Base-by-base conservation (phyloP, 208 protist genomes). In the Trypanosoma caninum region DNA sequence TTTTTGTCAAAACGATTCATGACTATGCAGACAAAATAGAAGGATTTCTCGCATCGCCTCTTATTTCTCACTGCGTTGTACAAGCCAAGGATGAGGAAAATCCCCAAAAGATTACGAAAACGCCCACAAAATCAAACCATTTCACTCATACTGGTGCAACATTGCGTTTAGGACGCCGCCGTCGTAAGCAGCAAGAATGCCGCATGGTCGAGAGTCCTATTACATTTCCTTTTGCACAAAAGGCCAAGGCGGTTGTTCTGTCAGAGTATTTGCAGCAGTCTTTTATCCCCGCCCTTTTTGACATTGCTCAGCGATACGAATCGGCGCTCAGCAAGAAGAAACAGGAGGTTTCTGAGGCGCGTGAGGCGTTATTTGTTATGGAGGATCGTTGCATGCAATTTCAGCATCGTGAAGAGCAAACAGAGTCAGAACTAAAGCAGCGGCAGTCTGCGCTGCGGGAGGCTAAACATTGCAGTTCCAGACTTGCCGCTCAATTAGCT, bases 171-270 rank as follows among this genome's bases (percentile, higher is more conserved):
- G 35, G 23, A 8, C 11, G 53, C 13, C 6, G 25, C 10, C 22
- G 14, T 54, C 20, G 30, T 20, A 10, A 40, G 10, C 14, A n/a
- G n/a, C 10, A 30, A 1, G 8, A 8, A 3, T 65, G 8, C 50
- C 46, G 48, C 16, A 67, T 57, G 48, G 23, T 59, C 31, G 60
- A 67, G 23, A 67, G 60, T 37, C 60, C 60, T 33, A 35, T 67
- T 50, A 35, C 59, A 22, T 44, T 41, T 27, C 13, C 51, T 4
- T 58, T 37, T 50, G 25, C 41, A 28, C 51, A 30, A 8, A 28
- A 18, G 14, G 60, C 60, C 0, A 67, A 67, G 27, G 51, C 25
- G 16, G 33, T 52, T 30, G 51, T 50, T 9, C 1, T 67, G 2
- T 59, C 51, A 22, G 51, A 59, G 11, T 41, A 67, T 34, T 2